Conservation (phyloP, 1,284 basidiomycete genomes). For the Austropuccinia psidii region DNA sequence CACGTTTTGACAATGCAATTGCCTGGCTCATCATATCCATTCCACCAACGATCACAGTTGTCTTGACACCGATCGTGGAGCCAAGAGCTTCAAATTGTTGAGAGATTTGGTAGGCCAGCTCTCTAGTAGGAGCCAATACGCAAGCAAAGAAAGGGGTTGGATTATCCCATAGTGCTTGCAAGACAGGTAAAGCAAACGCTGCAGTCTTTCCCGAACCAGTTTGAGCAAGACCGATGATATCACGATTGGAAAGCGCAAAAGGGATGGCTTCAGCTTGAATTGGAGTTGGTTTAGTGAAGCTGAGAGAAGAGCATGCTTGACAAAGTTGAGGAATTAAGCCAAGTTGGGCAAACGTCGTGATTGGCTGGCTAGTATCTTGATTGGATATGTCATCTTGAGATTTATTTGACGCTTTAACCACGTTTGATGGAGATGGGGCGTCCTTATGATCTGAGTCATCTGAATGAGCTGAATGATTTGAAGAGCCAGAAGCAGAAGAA, state of each 20-base stretch:
- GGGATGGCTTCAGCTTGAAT: slow-evolving; percentile 89
- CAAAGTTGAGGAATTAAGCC: slow-evolving; percentile 85
- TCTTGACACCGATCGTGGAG: slow-evolving; percentile 84
- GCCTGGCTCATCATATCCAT: slow-evolving; percentile 90
- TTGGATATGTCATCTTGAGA: too few relatives aligned
- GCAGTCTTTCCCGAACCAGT: slow-evolving; percentile 98
- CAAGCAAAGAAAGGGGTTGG: slow-evolving; percentile 89
- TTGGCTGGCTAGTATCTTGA: too few relatives aligned
- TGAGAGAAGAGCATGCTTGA: slow-evolving; percentile 71
- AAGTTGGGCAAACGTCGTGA: slow-evolving; percentile 55
- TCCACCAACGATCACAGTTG: slow-evolving; percentile 86
- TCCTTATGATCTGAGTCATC: too few relatives aligned
- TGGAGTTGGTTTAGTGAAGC: slow-evolving; percentile 79
- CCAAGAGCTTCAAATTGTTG: slow-evolving; percentile 93
- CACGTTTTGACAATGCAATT: slow-evolving; percentile 76
- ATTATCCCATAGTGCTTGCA: slow-evolving; percentile 94
- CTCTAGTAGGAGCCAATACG: slow-evolving; percentile 87
- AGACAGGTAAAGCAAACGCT: slow-evolving; percentile 89
- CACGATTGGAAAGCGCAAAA: slow-evolving; percentile 76
- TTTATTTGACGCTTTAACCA: too few relatives aligned
- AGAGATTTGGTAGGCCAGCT: slow-evolving; percentile 96
- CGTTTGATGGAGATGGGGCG: too few relatives aligned
- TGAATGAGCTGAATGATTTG: too few relatives aligned
- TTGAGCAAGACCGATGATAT: slow-evolving; percentile 95
- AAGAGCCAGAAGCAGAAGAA: too few relatives aligned